Evolutionary conservation across 2,329 filamentous ascomycete genomes (phyloP).

Genomic region (Colletotrichum echinochloae): DNA sequence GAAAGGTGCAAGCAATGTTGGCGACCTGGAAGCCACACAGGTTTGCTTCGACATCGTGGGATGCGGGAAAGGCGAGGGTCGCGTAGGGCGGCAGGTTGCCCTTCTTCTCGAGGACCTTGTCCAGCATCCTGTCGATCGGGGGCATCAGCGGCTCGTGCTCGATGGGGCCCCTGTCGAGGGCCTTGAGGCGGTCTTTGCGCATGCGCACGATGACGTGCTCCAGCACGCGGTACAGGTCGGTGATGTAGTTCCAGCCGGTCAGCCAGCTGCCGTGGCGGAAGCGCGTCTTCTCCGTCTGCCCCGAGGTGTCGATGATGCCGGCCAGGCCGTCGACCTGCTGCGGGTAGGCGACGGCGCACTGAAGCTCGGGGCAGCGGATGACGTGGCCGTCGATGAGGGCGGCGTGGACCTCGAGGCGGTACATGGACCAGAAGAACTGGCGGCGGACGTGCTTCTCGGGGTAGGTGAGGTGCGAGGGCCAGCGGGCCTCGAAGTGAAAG

Average conservation of each 20-base stretch:
- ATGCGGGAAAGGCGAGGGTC: constrained; percentile 21
- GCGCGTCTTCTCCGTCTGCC: constrained; percentile 9
- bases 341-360: constrained; percentile 40
- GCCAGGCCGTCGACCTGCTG: constrained; percentile 23
- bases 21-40: constrained; percentile 52
- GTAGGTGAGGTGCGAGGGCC: constrained; percentile 58
- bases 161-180: constrained; percentile 22
- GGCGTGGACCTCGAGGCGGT: constrained; percentile 66
- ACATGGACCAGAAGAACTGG: constrained; percentile 66
- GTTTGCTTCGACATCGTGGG: constrained; percentile 44
- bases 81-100: constrained; percentile 29
- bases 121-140: constrained; percentile 34
- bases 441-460: constrained; percentile 51
- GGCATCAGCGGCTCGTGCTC: constrained; percentile 34
- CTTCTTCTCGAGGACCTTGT: constrained; percentile 28
- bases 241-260: constrained; percentile 68
- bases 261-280: constrained; percentile 55
- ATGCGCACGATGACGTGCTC: constrained; percentile 59
- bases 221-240: constrained; percentile 66
- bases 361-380: constrained; percentile 40
- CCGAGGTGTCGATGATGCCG: constrained; percentile 25
- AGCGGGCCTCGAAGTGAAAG: constrained; percentile 65
- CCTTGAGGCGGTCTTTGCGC: constrained; percentile 36
- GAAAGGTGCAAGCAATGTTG: constrained; percentile 51
- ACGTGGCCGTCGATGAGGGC: constrained; percentile 61